Base-by-base conservation (phyloP, 768 basidiomycete species). In the Trametes cingulata region DNA sequence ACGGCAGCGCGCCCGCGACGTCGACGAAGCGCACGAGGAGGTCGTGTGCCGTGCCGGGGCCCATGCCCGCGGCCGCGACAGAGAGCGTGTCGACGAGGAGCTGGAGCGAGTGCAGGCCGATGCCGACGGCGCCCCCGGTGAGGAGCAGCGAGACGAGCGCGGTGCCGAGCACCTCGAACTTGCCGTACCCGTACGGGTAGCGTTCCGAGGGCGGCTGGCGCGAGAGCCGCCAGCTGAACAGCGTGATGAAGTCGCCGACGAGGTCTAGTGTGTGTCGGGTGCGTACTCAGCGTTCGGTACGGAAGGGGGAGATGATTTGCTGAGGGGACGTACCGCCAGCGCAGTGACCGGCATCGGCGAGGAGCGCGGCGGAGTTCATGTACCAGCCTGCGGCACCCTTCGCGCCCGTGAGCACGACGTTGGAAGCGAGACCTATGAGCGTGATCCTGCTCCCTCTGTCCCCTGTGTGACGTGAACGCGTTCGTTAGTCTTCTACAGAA, bases 81-180 rank as follows among this genome's bases (percentile, higher is more conserved):
- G 82, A 74, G 45, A 98, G 82, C 15, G 87, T 84, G 55, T 89
- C 80, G 25, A 92, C 74, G 43, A 98, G 84, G 35, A 95, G 85
- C 72, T 88, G 80, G 67, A 91, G 94, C 2, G 94, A 95, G 77
- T 98, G 95, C 65, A 95, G 82, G 10, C 93, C 93, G 52, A 95
- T 90, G 54, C 90, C 91, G 17, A 90, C 78, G 2, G 90, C 89
- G 56, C 91, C 92, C 5, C 87, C 87, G 56, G 94, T 85, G 60
- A 99, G 83, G 33, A 98, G 82, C 49, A 97, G 75, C 1, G 94
- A 91, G 47, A 97, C 88, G 37, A 90, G 85, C 2, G 91, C 85
- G n/a, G 95, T 96, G 47, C 96, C 96, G 22, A 98, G 78, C 5
- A 94, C 95, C 74, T 99, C 96, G 65, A 94, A 96, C 74, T 98